Percentiles rank a stretch among this genome's conserved stretches.
These are phyloP conservation scores for Phlebopus sp. DNA, from an alignment of 1,284 basidiomycete species.

Conservation along the genomic window DNA sequence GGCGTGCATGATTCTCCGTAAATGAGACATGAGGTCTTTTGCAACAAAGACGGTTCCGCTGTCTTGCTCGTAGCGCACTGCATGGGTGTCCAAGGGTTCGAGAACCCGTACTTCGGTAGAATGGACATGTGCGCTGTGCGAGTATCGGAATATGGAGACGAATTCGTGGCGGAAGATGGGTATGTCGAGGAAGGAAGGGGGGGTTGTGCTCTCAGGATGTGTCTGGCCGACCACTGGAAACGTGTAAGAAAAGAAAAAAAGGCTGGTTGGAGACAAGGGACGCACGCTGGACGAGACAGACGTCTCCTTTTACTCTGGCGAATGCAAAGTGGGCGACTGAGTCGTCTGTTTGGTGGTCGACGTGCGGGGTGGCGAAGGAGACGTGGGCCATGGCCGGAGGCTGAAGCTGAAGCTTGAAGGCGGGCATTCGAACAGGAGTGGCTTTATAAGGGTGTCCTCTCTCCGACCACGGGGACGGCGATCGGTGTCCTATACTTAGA, in stretches of 20 bases:
- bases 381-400: background rate
- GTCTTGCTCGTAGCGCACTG: conserved; percentile 58
- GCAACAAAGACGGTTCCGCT: conserved; percentile 62
- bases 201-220: conserved; percentile 8
- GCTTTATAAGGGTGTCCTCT: conserved; percentile 9
- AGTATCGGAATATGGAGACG: conserved; percentile 55
- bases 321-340: conserved; percentile 50
- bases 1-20: conserved; percentile 43
- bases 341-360: conserved; percentile 10
- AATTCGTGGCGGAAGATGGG: conserved; percentile 56
- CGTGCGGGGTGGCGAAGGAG: conserved; percentile 19
- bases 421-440: background rate
- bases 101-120: conserved; percentile 55
- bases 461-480: conserved; percentile 6
- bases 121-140: conserved; percentile 42
- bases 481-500: background rate
- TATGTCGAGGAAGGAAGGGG: conserved; percentile 20
- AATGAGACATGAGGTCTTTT: conserved; percentile 50
- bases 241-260: background rate
- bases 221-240: conserved; percentile 21
- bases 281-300: conserved; percentile 50
- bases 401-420: too few relatives aligned
- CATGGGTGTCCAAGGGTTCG: conserved; percentile 48
- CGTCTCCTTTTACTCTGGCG: conserved; percentile 42
- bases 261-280: conserved; percentile 1